These are phyloP conservation scores for Murraya paniculata DNA, from an alignment of 345 rosid genomes.

Conservation along the genomic window DNA sequence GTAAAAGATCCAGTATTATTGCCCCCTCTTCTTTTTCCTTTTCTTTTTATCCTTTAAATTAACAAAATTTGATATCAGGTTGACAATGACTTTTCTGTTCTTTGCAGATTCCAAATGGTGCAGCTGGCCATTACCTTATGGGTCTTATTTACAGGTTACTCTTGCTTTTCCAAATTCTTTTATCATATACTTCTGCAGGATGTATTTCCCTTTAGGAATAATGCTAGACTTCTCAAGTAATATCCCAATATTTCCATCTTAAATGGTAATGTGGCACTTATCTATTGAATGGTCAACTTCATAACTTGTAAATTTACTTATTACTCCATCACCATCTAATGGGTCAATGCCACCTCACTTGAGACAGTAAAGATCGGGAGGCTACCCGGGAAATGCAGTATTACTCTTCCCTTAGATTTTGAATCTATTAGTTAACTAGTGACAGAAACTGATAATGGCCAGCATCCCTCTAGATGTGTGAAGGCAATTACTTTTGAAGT, in stretches of 20 bases:
- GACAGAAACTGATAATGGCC: background rate
- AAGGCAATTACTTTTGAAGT: background rate
- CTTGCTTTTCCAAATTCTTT: conserved; percentile 1
- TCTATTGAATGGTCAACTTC: no score
- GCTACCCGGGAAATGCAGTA: no score
- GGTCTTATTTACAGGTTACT: conserved; percentile 91
- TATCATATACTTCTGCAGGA: conserved; percentile 12
- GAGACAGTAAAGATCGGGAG: no score
- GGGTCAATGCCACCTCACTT: no score
- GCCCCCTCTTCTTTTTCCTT: background rate
- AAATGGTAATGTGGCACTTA: no score
- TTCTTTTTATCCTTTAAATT: background rate
- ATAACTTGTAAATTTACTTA: no score
- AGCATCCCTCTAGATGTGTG: background rate
- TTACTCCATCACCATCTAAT: no score
- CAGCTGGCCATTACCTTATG: conserved; percentile 96
- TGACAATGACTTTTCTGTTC: conserved; percentile 14
- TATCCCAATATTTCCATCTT: no score
- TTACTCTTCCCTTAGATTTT: background rate
- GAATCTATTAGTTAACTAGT: background rate
- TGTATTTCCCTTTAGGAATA: background rate
- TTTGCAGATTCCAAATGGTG: conserved; percentile 88
- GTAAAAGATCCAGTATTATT: background rate
- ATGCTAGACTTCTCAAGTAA: no score
- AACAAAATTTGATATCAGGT: background rate